Percentiles rank a stretch among this genome's conserved stretches.
Conservation (phyloP, 208 protist species). For the Tritrichomonas foetus region DNA sequence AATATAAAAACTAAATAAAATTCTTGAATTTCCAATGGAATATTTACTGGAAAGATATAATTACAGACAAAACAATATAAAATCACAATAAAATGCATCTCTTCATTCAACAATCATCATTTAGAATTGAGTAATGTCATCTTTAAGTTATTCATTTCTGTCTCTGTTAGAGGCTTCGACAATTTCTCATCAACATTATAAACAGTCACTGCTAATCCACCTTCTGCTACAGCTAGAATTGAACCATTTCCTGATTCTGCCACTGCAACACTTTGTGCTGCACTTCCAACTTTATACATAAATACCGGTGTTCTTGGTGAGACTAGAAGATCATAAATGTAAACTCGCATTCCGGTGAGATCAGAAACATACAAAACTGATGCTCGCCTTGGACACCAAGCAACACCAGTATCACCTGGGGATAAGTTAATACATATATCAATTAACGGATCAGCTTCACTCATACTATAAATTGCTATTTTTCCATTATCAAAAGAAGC, state of each 20-base stretch:
- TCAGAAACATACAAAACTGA: background rate
- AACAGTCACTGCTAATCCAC: background rate
- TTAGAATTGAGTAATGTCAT: background rate
- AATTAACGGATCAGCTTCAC: background rate
- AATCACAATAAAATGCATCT: no score
- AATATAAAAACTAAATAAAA: no score
- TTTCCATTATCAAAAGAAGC: background rate
- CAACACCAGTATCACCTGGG: background rate
- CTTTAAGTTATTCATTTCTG: background rate
- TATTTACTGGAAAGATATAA: no score
- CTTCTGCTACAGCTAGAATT: background rate
- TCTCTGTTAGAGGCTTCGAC: background rate
- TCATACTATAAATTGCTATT: background rate
- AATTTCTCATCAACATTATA: background rate
- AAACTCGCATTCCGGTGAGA: background rate
- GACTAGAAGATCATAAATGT: background rate
- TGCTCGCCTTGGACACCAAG: background rate
- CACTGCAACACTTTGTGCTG: background rate
- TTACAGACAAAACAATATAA: no score
- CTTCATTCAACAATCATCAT: no score
- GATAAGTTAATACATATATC: background rate
- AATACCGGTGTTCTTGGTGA: background rate
- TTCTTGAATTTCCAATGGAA: no score
- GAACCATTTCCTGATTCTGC: background rate
- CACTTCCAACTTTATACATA: background rate